Conservation (phyloP, 140 eudicot genomes). For the Flaveria floridana region DNA sequence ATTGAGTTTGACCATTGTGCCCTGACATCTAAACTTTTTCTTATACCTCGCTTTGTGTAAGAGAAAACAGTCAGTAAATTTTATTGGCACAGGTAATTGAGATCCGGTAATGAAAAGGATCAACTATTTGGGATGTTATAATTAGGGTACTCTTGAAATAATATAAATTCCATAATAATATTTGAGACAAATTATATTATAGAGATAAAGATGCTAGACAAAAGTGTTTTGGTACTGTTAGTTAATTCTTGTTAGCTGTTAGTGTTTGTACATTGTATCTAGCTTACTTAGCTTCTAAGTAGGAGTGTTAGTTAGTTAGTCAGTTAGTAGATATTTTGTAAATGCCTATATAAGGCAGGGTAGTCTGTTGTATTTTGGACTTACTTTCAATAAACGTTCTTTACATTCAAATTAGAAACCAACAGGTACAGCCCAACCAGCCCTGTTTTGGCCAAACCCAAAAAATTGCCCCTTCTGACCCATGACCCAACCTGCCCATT, state of each 20-base stretch:
- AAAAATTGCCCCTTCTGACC: not conserved
- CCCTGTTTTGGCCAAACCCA: not conserved
- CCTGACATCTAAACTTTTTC: not conserved
- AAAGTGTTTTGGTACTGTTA: not conserved
- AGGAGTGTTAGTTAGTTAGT: too few relatives aligned
- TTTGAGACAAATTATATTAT: not conserved
- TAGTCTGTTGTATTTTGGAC: too few relatives aligned
- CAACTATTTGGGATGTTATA: not conserved
- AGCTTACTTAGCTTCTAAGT: too few relatives aligned
- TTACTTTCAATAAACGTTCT: too few relatives aligned
- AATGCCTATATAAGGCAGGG: too few relatives aligned
- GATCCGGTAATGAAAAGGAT: not conserved
- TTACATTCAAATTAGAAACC: too few relatives aligned
- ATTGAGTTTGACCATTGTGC: not conserved
- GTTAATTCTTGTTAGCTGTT: too few relatives aligned
- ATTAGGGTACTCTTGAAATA: not conserved
- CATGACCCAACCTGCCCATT: not conserved
- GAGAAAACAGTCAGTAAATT: not conserved
- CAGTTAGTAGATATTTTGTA: too few relatives aligned
- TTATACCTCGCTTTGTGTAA: not conserved
- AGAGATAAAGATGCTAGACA: not conserved
- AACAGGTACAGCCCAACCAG: not conserved
- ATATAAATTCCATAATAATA: not conserved
- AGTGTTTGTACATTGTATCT: too few relatives aligned
- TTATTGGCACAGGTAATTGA: not conserved